Evolutionary conservation across 2,329 filamentous ascomycete genomes (phyloP).

Genomic region (Diaporthe amygdali): DNA sequence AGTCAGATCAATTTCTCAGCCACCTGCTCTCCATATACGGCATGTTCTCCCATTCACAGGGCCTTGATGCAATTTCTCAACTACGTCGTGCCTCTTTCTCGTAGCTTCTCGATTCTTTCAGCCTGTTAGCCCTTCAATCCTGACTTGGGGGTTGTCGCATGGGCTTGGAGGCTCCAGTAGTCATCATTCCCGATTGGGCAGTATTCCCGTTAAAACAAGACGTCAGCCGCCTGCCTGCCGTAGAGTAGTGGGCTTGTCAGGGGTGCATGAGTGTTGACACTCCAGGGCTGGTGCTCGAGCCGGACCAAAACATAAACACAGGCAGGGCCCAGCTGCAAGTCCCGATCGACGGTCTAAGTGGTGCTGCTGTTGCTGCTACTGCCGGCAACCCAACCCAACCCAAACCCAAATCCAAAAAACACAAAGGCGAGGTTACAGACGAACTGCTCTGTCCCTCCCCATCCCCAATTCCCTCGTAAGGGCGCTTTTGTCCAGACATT

Average conservation of each 20-base stretch:
- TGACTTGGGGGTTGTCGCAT: not conserved
- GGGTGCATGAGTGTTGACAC: slow-evolving; percentile 9
- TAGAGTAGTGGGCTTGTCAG: not conserved
- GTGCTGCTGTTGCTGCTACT: too few species aligned
- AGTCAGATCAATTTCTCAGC: not conserved
- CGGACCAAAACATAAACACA: slow-evolving; percentile 14
- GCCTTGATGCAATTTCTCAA: too few species aligned
- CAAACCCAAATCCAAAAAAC: not conserved
- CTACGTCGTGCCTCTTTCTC: too few species aligned
- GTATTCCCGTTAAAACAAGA: not conserved
- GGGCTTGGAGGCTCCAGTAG: not conserved
- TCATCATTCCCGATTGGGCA: not conserved
- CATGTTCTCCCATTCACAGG: too few species aligned
- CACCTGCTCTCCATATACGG: not conserved
- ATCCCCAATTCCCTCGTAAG: not conserved
- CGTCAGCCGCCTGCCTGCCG: not conserved
- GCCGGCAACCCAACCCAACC: not conserved
- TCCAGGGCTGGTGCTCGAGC: not conserved
- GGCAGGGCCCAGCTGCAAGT: not conserved
- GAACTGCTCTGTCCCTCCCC: not conserved
- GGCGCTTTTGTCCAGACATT: not conserved
- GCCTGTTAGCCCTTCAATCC: too few species aligned
- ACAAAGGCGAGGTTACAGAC: not conserved
- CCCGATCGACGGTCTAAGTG: not conserved
- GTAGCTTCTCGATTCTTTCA: not conserved